Percentiles rank a stretch among this genome's conserved stretches.
These are phyloP conservation scores for Ligustrum vulgare DNA, from an alignment of 257 asterid species.

Conservation along the genomic window DNA sequence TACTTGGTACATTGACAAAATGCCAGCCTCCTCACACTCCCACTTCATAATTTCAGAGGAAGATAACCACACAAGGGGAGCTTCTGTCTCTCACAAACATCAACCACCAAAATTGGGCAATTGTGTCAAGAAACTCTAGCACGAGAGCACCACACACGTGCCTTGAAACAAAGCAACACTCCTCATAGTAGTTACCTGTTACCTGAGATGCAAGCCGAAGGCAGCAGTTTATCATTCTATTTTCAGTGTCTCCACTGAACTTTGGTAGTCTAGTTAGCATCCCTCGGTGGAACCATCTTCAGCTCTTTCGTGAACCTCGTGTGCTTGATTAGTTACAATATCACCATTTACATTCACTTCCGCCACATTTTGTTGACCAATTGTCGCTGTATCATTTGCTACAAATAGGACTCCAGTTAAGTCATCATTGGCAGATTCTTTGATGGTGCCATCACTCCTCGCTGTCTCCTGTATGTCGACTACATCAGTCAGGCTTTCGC, in stretches of 20 bases:
- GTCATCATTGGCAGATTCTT: neutral
- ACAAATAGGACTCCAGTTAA: neutral
- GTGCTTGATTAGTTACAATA: neutral
- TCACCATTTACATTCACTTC: neutral
- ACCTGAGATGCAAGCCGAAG: neutral
- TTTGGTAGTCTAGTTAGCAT: neutral
- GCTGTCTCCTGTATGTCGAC: conserved; percentile 5
- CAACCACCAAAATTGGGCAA: neutral
- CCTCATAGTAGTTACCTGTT: neutral
- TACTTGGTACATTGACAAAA: neutral
- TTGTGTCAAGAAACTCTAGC: neutral
- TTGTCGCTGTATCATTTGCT: neutral
- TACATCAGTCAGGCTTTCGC: neutral
- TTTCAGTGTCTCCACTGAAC: neutral
- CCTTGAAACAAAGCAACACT: neutral
- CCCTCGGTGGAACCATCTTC: neutral
- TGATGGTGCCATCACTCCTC: neutral
- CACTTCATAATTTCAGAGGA: neutral
- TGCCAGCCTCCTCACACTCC: neutral
- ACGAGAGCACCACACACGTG: neutral
- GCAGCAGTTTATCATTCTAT: neutral
- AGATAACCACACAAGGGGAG: neutral
- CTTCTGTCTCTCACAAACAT: neutral
- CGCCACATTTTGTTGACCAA: neutral
- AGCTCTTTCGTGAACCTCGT: neutral